A percentile compares a stretch with the other conserved stretches of the same genome.
Conservation (phyloP, 495 filamentous ascomycete species). For the Tetracladium setigerum region DNA sequence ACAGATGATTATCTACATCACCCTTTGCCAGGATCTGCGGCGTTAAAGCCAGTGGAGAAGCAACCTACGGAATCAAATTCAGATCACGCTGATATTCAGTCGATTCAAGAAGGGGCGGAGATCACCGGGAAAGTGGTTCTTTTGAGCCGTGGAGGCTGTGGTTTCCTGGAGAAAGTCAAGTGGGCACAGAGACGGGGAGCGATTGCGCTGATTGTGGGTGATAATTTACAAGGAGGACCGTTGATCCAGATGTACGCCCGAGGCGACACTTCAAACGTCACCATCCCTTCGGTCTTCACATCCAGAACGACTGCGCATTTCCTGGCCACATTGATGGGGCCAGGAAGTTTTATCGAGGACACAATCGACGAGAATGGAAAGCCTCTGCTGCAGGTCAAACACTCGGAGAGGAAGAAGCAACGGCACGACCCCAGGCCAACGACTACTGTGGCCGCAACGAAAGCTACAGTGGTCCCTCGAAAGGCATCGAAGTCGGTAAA, state of each 20-base stretch:
- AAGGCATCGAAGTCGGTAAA: constrained; percentile 5
- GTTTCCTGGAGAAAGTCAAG: constrained; percentile 93
- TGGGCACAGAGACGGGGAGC: constrained; percentile 92
- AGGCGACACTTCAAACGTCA: constrained; percentile 89
- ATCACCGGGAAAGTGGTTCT: constrained; percentile 89
- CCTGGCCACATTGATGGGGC: constrained; percentile 79
- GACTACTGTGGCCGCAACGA: constrained; percentile 13
- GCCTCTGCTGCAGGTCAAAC: constrained; percentile 38
- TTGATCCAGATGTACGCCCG: constrained; percentile 95
- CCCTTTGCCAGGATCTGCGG: constrained; percentile 15
- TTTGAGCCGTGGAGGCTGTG: constrained; percentile 86
- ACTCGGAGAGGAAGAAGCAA: constrained; percentile 35
- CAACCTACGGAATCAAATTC: constrained; percentile 31
- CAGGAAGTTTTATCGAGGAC: constrained; percentile 51
- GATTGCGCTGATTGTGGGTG: constrained; percentile 85
- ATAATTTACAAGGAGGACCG: constrained; percentile 78
- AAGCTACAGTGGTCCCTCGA: constrained; percentile 4
- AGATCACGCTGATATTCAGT: constrained; percentile 87
- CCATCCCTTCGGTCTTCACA: constrained; percentile 90
- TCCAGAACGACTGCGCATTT: constrained; percentile 92
- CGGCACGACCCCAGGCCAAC: constrained; percentile 10
- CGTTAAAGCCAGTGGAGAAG: constrained; percentile 14
- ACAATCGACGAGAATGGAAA: constrained; percentile 45
- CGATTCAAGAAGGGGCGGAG: constrained; percentile 87
- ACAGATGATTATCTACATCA: constrained; percentile 89